phyloP scores from a whole-genome alignment of 495 filamentous ascomycete genomes.

The Aspergillus wentii region DNA sequence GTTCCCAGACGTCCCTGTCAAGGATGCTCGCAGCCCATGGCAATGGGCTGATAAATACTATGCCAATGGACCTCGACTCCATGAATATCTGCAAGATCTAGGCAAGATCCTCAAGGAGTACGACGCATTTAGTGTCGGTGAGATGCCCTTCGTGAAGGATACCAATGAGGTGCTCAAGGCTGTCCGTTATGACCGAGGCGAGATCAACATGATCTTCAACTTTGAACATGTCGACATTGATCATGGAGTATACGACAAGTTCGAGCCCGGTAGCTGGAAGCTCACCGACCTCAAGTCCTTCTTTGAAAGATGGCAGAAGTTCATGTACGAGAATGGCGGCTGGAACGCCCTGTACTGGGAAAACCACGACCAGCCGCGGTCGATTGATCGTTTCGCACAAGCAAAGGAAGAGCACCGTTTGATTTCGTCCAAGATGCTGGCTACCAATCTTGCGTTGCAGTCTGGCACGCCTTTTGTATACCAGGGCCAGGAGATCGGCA shows the following conservation, averaged over 20 bases:
- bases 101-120: conserved; percentile 63
- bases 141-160: conserved; percentile 58
- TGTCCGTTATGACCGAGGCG: conserved; percentile 51
- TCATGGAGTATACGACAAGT: conserved; percentile 46
- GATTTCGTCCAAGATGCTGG: conserved; percentile 57
- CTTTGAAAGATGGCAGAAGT: conserved; percentile 59
- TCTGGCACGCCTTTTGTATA: conserved; percentile 70
- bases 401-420: conserved; percentile 40
- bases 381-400: conserved; percentile 56
- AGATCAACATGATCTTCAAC: conserved; percentile 74
- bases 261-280: conserved; percentile 46
- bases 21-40: conserved; percentile 40
- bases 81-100: conserved; percentile 60
- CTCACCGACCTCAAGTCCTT: conserved; percentile 54
- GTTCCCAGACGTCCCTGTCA: conserved; percentile 58
- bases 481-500: conserved; percentile 74
- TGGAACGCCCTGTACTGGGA: conserved; percentile 73
- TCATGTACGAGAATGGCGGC: conserved; percentile 63
- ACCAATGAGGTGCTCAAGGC: conserved; percentile 56
- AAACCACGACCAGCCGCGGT: conserved; percentile 68
- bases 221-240: conserved; percentile 63
- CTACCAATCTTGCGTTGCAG: conserved; percentile 51
- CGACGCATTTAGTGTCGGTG: conserved; percentile 65
- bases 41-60: conserved; percentile 55
- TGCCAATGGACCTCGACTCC: conserved; percentile 60